Base-by-base conservation (phyloP, 768 basidiomycete genomes). In the Leccinellum luteum region DNA sequence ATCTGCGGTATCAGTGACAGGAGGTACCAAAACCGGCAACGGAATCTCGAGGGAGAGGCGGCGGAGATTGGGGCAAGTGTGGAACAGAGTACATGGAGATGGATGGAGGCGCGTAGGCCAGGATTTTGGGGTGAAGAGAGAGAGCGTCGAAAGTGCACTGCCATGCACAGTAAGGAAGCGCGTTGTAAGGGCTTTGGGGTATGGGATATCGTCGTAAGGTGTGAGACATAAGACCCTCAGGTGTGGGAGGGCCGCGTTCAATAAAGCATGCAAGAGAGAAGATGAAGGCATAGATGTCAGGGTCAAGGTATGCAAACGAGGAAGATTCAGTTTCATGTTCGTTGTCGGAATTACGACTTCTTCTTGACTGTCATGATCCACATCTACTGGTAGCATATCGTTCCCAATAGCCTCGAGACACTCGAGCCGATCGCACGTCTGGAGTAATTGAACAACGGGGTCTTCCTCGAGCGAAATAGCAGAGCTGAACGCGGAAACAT, bases 11-110 rank as follows among this genome's bases (percentile, higher is more conserved):
- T 60, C 45, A 19, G 41, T 7, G 19, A 43, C 12, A 13, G 69
- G 64, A 7, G 82, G 65, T 8, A 62, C 53, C 49, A 87, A 75
- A 1, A 66, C 60, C 2, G 90, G 90, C 12, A 90, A 73, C 0
- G 89, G 90, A 7, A 69, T 76, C 71, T 91, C 89, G 48, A 92
- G 78, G 1, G 89, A 87, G 35, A 92, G 81, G 66, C 88, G 86
- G n/a, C 76, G 78, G 7, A 92, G 76, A 32, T 76, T 73, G 17
- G 86, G 86, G 30, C 77, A 82, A 32, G 73, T 75, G 41, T 68
- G 64, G 17, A 89, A 73, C 17, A 88, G 50, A 21, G 74, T 73
- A 0, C 65, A 56, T 0, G 85, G 83, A 31, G 83, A 83, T 31
- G 85, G 78, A 55, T 81, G 83, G 34, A 82, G 76, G 44, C 74